These are phyloP conservation scores for Annulohypoxylon bovei DNA, from an alignment of 495 filamentous ascomycete species.

Conservation along the genomic window DNA sequence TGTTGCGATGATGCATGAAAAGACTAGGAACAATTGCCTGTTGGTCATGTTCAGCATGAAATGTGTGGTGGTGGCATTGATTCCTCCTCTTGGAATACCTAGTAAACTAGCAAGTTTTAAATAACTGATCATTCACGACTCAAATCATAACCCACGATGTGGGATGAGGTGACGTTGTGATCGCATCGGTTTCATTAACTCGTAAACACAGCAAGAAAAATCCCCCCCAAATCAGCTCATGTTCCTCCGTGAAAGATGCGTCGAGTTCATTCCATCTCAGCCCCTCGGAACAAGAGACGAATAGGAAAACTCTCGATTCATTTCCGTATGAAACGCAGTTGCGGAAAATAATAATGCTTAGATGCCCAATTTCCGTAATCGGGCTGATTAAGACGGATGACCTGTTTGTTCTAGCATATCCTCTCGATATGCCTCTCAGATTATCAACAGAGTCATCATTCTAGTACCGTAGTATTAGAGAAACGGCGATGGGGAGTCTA, in stretches of 20 bases:
- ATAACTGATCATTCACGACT: background rate
- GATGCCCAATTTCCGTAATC: background rate
- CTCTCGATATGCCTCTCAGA: background rate
- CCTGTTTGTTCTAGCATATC: background rate
- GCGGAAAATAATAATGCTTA: background rate
- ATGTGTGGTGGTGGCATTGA: background rate
- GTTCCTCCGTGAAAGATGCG: slow-evolving; percentile 8
- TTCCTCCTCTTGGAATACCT: background rate
- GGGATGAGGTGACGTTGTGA: background rate
- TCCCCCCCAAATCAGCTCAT: slow-evolving; percentile 9
- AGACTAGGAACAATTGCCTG: background rate
- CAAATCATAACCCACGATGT: background rate
- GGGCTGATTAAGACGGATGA: background rate
- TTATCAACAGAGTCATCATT: background rate
- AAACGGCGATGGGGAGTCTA: background rate
- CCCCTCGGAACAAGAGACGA: background rate
- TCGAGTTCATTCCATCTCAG: slow-evolving; percentile 7
- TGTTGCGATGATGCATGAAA: background rate
- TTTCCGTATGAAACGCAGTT: background rate
- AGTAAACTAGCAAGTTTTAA: background rate
- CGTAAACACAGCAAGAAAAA: slow-evolving; percentile 4
- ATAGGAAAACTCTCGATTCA: background rate
- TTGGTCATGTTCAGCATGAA: background rate
- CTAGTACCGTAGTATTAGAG: background rate
- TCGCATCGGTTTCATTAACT: slow-evolving; percentile 10